These are phyloP conservation scores for Coniosporium apollinis DNA, from an alignment of 495 filamentous ascomycete genomes.

Conservation along the genomic window DNA sequence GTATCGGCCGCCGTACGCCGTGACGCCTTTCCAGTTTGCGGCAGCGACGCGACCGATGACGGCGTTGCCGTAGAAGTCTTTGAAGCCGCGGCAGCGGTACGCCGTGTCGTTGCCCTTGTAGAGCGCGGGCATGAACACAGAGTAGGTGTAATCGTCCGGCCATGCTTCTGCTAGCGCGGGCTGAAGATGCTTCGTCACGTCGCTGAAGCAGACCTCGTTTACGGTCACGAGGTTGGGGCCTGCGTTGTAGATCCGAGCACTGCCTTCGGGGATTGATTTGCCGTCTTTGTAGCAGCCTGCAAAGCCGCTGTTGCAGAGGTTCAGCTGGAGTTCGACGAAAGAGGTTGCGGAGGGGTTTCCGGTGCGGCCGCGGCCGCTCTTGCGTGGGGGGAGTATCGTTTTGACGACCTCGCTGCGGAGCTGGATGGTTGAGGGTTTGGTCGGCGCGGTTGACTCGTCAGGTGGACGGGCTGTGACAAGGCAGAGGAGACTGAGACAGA, in stretches of 20 bases:
- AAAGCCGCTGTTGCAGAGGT: too few species aligned
- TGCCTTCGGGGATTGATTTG: slow-evolving; percentile 5
- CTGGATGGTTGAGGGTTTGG: too few species aligned
- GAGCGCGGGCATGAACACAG: slow-evolving; percentile 6
- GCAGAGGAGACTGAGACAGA: too few species aligned
- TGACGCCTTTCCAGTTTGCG: background rate
- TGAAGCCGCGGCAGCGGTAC: too few species aligned
- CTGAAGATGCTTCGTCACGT: slow-evolving; percentile 4
- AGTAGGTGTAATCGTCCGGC: slow-evolving; percentile 7
- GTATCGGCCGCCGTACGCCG: slow-evolving; percentile 5
- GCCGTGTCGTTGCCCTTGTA: slow-evolving; percentile 7
- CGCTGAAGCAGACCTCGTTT: slow-evolving; percentile 5
- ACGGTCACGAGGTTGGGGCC: slow-evolving; percentile 7
- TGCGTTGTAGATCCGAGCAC: slow-evolving; percentile 4
- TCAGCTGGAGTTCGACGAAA: too few species aligned
- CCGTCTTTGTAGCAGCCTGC: too few species aligned
- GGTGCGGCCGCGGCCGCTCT: too few species aligned
- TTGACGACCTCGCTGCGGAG: too few species aligned
- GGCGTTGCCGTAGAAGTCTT: slow-evolving; percentile 5
- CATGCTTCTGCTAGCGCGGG: slow-evolving; percentile 2
- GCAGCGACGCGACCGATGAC: slow-evolving; percentile 3
- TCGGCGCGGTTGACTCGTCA: too few species aligned
- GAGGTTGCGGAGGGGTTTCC: too few species aligned
- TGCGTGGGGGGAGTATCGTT: too few species aligned
- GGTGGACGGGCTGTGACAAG: too few species aligned